These are phyloP conservation scores for Cunninghamia lanceolata DNA, from an alignment of 75 land plant species.

Conservation along the genomic window DNA sequence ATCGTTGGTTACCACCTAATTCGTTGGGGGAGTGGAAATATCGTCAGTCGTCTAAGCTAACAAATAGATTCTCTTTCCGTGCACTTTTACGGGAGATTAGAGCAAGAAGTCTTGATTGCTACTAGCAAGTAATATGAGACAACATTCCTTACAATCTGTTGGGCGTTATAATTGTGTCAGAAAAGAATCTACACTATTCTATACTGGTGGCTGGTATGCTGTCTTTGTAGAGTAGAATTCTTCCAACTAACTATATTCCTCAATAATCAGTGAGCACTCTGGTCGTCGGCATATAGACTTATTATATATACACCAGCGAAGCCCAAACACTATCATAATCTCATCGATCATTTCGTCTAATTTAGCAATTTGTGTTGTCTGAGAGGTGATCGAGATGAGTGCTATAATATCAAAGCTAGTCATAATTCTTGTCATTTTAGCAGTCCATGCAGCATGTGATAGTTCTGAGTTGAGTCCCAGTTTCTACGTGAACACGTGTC, in stretches of 20 bases:
- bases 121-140: too few species aligned
- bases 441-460: not conserved
- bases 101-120: too few species aligned
- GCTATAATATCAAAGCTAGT: not conserved
- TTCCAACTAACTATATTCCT: too few species aligned
- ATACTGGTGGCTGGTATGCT: not conserved
- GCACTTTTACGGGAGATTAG: too few species aligned
- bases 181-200: too few species aligned
- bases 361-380: not conserved
- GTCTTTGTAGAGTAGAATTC: not conserved
- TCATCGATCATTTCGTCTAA: not conserved
- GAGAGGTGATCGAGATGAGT: not conserved
- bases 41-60: too few species aligned
- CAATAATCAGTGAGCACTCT: not conserved
- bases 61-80: too few species aligned
- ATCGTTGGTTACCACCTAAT: too few species aligned
- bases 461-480: not conserved
- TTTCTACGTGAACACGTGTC: constrained; percentile 4
- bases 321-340: not conserved
- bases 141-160: too few species aligned
- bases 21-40: too few species aligned
- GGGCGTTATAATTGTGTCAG: too few species aligned
- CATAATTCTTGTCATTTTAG: not conserved
- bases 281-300: not conserved
- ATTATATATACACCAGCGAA: not conserved